Conservation (phyloP, 1,284 basidiomycete genomes). For the Trichosporon sp. region DNA sequence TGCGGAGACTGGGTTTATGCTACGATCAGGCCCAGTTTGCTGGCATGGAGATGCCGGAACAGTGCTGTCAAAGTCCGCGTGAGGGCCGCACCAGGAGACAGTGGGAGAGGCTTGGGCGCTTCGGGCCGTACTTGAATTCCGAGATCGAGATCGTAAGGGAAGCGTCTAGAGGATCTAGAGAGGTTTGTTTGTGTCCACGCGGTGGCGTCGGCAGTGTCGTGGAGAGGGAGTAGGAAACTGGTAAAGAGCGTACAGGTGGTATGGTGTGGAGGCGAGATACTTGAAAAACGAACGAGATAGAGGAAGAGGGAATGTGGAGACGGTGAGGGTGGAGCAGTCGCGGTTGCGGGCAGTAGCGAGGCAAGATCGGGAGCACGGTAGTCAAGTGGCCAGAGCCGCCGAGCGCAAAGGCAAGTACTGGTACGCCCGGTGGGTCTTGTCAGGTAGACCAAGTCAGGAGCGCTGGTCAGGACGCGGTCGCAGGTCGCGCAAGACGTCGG, state of each 20-base stretch:
- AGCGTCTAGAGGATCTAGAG: not conserved
- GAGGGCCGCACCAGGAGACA: not conserved
- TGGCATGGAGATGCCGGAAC: not conserved
- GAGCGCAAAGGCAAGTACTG: not conserved
- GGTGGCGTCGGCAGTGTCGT: not conserved
- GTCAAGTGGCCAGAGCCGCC: not conserved
- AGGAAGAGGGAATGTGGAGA: not conserved
- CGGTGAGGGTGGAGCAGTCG: not conserved
- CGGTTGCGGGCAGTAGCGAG: not conserved
- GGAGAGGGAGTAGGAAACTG: not conserved
- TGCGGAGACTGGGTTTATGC: not conserved
- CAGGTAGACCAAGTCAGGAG: not conserved
- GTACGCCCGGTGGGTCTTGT: not conserved
- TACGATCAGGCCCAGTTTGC: not conserved
- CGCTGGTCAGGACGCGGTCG: not conserved
- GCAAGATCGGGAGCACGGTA: not conserved
- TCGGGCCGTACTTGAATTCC: not conserved
- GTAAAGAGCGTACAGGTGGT: not conserved
- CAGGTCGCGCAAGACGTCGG: not conserved
- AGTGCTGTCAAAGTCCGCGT: not conserved
- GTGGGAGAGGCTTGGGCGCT: not conserved
- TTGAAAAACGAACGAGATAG: not conserved
- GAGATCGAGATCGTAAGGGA: conserved; percentile 2
- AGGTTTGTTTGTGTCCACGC: not conserved
- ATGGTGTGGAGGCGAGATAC: not conserved